Percentiles rank a stretch among this genome's conserved stretches.
These are phyloP conservation scores for Brassica rapa DNA, from an alignment of 345 rosid species.

Conservation along the genomic window DNA sequence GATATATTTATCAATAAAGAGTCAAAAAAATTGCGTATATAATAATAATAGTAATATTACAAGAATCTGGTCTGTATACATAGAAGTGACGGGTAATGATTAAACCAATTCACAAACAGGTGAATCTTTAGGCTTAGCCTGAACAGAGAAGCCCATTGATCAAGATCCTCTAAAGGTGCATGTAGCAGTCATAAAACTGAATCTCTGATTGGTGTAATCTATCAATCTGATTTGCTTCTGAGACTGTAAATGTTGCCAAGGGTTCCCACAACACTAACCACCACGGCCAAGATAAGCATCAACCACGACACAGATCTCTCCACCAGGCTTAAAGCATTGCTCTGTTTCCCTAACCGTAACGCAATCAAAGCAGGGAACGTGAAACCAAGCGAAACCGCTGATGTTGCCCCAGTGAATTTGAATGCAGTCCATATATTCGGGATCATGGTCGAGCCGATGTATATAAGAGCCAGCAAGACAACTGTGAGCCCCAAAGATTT, in stretches of 20 bases:
- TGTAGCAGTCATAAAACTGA: slow-evolving; percentile 25
- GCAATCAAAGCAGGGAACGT: slow-evolving; percentile 89
- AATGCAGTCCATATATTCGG: slow-evolving; percentile 98
- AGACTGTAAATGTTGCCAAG: slow-evolving; percentile 74
- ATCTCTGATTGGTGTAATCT: slow-evolving; percentile 31
- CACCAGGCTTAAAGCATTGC: slow-evolving; percentile 48
- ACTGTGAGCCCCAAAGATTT: slow-evolving; percentile 71
- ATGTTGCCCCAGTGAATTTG: slow-evolving; percentile 97
- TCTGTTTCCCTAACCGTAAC: slow-evolving; percentile 55
- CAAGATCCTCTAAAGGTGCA: not conserved
- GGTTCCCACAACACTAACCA: slow-evolving; percentile 75
- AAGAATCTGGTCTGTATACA: slow-evolving; percentile 36
- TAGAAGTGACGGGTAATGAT: slow-evolving; percentile 16
- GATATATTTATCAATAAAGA: too few species aligned
- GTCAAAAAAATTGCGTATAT: slow-evolving; percentile 18
- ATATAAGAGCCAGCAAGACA: slow-evolving; percentile 58
- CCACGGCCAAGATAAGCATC: slow-evolving; percentile 69
- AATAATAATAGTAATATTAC: not conserved
- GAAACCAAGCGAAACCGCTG: slow-evolving; percentile 92
- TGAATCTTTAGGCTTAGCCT: slow-evolving; percentile 23
- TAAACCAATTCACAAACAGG: slow-evolving; percentile 26
- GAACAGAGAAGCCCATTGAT: slow-evolving; percentile 26
- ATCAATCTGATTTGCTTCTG: slow-evolving; percentile 46
- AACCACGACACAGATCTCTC: slow-evolving; percentile 61
- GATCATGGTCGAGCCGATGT: slow-evolving; percentile 83